Percentiles rank a stretch among this genome's conserved stretches.
Conservation (phyloP, 2,329 filamentous ascomycete species). For the Seiridium unicorne region DNA sequence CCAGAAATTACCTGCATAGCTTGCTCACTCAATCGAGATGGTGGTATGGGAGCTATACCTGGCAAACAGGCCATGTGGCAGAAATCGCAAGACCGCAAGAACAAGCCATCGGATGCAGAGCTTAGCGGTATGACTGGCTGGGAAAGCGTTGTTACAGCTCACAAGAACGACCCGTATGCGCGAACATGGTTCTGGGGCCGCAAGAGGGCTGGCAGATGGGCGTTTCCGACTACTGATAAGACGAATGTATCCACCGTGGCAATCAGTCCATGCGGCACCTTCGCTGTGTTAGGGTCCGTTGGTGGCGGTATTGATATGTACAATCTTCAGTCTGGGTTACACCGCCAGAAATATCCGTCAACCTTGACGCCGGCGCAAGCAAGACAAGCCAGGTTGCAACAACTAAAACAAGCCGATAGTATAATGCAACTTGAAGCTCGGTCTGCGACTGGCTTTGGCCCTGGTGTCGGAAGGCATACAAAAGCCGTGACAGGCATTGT, state of each 20-base stretch:
- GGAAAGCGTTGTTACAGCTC: conserved; percentile 95
- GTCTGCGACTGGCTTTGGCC: conserved; percentile 38
- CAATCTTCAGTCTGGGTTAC: conserved; percentile 90
- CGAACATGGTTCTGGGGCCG: conserved; percentile 98
- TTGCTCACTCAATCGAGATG: conserved; percentile 89
- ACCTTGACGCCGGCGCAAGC: conserved; percentile 75
- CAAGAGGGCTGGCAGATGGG: conserved; percentile 90
- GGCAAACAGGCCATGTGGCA: conserved; percentile 82
- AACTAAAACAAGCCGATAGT: conserved; percentile 56
- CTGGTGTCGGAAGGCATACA: conserved; percentile 70
- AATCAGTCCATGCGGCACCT: conserved; percentile 89
- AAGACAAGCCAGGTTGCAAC: conserved; percentile 68
- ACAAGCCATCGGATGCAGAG: conserved; percentile 63
- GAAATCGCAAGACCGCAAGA: conserved; percentile 63
- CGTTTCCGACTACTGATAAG: conserved; percentile 81
- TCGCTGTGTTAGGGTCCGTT: conserved; percentile 84
- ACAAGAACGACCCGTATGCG: conserved; percentile 79
- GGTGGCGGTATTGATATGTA: conserved; percentile 88
- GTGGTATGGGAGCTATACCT: conserved; percentile 82
- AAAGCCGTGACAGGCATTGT: conserved; percentile 81
- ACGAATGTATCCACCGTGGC: conserved; percentile 83
- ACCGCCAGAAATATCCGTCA: conserved; percentile 85
- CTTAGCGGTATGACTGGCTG: conserved; percentile 81
- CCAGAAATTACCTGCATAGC: conserved; percentile 90
- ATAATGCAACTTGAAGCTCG: conserved; percentile 54